Base-by-base conservation (phyloP, 2,329 filamentous ascomycete genomes). In the Sordariomycetes sp. region DNA sequence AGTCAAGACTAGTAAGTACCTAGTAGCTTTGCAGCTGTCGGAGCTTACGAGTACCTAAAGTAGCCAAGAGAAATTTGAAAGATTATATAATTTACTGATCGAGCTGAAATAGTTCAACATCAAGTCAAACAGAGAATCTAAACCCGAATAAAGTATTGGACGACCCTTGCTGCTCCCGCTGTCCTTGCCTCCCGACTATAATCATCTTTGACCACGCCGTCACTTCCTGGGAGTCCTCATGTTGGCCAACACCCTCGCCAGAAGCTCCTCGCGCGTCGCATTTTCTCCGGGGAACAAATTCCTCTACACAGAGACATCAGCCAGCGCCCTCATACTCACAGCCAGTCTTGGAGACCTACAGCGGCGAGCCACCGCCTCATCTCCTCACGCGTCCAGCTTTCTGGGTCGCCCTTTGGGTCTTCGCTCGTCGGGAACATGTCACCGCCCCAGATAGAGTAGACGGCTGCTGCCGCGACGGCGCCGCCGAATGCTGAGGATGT, bases 371-470 rank as follows among this genome's bases (percentile, higher is more conserved):
- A 96, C 49, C 79, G 68, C 40, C 76, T 70, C 57, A 94, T 66
- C 50, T 96, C 86, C 31, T 86, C 80, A 37, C 70, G 67, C 1
- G 85, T 86, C 90, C 90, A 96, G 8, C 51, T 54, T 26, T 67
- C 62, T 26, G 64, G 75, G 64, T 86, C 72, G 39, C 87, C 87
- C 19, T 66, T 84, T n/a, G 88, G 86, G 52, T 94, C 87, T 31
- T 66, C 40, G 43, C 78, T 66, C 4, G 72, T 58, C 1, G 88
- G 88, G 49, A 95, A 94, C 49, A 95, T 72, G 42, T 90, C 86
- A 34, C 75, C 71, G 37, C 86, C 86, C 79, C 83, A 93, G 47
- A 95, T 90, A 14, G 75, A 73, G 81, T 83, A 94, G 27, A 75
- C 77, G 12, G 86, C 82, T 3, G 82, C 86, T 3, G 83, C 86